Evolutionary conservation across 2,329 filamentous ascomycete genomes (phyloP).

Genomic region (Metarhizium anisopliae): DNA sequence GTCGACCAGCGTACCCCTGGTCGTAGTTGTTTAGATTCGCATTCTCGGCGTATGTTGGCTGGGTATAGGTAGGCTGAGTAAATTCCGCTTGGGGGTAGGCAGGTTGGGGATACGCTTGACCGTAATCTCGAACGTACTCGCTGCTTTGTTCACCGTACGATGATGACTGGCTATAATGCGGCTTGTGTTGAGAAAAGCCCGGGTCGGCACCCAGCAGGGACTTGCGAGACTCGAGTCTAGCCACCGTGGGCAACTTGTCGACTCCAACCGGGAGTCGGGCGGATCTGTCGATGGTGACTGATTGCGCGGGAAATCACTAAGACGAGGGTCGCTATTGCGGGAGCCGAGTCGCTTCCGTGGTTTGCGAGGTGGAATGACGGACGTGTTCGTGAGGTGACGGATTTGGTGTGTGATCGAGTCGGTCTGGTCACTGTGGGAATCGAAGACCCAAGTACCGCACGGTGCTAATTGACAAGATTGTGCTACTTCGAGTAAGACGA

Average conservation of each 20-base stretch:
- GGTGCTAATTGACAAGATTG: not conserved
- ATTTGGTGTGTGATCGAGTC: too few species aligned
- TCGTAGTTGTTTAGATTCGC: slow-evolving; percentile 21
- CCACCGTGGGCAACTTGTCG: slow-evolving; percentile 25
- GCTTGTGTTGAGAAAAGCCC: slow-evolving; percentile 25
- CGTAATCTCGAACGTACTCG: slow-evolving; percentile 22
- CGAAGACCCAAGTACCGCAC: too few species aligned
- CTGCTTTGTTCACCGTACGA: slow-evolving; percentile 9
- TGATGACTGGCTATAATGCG: slow-evolving; percentile 14
- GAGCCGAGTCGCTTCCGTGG: not conserved
- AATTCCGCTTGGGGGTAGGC: slow-evolving; percentile 21
- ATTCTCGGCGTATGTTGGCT: slow-evolving; percentile 20
- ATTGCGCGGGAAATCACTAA: not conserved
- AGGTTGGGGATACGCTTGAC: slow-evolving; percentile 24
- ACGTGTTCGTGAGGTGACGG: not conserved
- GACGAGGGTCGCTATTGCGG: not conserved
- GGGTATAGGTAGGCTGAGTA: slow-evolving; percentile 14
- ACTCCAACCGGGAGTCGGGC: slow-evolving; percentile 28
- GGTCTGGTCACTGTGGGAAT: too few species aligned
- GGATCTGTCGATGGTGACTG: not conserved
- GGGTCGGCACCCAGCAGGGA: slow-evolving; percentile 29
- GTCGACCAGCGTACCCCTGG: slow-evolving; percentile 27
- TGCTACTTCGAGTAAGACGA: not conserved
- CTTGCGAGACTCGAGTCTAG: slow-evolving; percentile 31
- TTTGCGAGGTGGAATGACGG: not conserved